A percentile compares a stretch with the other conserved stretches of the same genome.
phyloP scores from a whole-genome alignment of 192 early-diverging fungal genomes.

The Mortierella claussenii region DNA sequence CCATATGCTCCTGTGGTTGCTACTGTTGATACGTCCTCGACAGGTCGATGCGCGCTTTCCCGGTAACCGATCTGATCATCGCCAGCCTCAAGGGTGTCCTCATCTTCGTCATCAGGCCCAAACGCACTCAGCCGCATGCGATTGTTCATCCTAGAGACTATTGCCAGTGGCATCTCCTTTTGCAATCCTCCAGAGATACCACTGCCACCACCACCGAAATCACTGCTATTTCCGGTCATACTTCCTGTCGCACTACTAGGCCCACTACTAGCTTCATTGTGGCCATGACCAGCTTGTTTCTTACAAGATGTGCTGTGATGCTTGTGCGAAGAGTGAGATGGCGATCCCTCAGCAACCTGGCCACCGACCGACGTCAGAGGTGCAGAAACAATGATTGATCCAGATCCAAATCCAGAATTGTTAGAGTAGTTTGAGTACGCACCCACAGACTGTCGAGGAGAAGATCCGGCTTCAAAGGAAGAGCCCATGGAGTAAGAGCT shows the following conservation, averaged over 20 bases:
- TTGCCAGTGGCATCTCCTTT: background rate
- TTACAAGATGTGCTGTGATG: background rate
- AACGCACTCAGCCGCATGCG: slow-evolving; percentile 36
- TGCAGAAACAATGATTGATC: slow-evolving; percentile 16
- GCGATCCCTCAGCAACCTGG: background rate
- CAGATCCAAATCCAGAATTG: slow-evolving; percentile 25
- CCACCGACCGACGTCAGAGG: slow-evolving; percentile 2
- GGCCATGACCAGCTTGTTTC: slow-evolving; percentile 3
- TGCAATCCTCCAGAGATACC: background rate
- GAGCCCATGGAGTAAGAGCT: slow-evolving; percentile 45
- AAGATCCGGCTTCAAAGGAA: slow-evolving; percentile 21
- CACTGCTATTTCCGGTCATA: background rate
- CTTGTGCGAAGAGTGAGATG: background rate
- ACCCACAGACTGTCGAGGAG: slow-evolving; percentile 22
- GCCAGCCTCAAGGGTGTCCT: background rate
- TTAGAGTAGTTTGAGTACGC: slow-evolving; percentile 45
- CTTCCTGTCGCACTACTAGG: slow-evolving; percentile 3
- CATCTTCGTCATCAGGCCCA: slow-evolving; percentile 26
- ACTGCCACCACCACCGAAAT: background rate
- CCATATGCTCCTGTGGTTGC: no score
- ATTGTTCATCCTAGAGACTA: slow-evolving; percentile 7
- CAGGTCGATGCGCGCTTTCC: background rate
- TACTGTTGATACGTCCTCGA: no score
- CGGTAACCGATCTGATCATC: background rate
- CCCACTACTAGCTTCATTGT: background rate